Percentiles rank a stretch among this genome's conserved stretches.
Evolutionary conservation across 805 yeast genomes (phyloP).

Genomic region (Yarrowia keelungensis): DNA sequence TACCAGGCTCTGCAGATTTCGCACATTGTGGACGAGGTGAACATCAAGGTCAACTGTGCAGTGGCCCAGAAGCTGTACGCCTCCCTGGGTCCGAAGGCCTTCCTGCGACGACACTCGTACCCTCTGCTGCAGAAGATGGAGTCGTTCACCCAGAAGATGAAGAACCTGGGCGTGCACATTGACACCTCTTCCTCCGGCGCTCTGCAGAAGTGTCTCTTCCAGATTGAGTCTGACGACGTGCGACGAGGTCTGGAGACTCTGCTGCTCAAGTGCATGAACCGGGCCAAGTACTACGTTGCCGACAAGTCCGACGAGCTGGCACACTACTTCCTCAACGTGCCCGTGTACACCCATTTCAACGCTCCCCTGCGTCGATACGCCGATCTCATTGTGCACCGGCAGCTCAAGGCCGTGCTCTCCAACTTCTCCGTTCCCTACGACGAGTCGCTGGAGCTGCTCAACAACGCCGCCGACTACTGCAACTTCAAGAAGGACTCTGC

Average conservation of each 20-base stretch:
- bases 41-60: slow-evolving; percentile 80
- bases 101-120: slow-evolving; percentile 84
- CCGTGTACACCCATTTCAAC: slow-evolving; percentile 91
- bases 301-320: slow-evolving; percentile 71
- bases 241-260: slow-evolving; percentile 81
- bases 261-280: slow-evolving; percentile 77
- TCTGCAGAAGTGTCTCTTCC: slow-evolving; percentile 72
- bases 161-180: slow-evolving; percentile 59
- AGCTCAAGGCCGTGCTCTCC: slow-evolving; percentile 70
- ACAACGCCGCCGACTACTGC: slow-evolving; percentile 88
- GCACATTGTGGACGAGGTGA: slow-evolving; percentile 61
- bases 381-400: slow-evolving; percentile 91
- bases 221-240: slow-evolving; percentile 64
- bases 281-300: slow-evolving; percentile 64
- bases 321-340: slow-evolving; percentile 82
- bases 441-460: slow-evolving; percentile 61
- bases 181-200: slow-evolving; percentile 78
- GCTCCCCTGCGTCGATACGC: slow-evolving; percentile 92
- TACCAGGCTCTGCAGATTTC: slow-evolving; percentile 55
- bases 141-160: slow-evolving; percentile 73
- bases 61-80: slow-evolving; percentile 83
- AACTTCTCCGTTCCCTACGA: slow-evolving; percentile 42
- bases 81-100: slow-evolving; percentile 77
- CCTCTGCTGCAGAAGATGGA: slow-evolving; percentile 85
- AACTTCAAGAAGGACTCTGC: slow-evolving; percentile 96